A percentile compares a stretch with the other conserved stretches of the same genome.
phyloP scores from a whole-genome alignment of 1,139 yeast genomes.

The Candida neerlandica region DNA sequence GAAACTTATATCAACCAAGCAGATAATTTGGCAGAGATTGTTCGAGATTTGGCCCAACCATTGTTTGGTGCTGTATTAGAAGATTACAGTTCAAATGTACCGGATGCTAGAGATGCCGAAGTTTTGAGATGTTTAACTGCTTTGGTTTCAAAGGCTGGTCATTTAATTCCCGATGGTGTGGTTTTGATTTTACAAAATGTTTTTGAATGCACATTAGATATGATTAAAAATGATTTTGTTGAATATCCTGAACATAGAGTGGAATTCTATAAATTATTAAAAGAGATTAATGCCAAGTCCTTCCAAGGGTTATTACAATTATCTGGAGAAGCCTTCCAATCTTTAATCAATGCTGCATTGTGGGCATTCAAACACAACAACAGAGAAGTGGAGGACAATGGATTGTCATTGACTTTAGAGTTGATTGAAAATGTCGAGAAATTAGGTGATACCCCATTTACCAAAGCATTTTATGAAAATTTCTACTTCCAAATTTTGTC shows the following conservation, averaged over 20 bases:
- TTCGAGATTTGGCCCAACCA: slow-evolving; percentile 80
- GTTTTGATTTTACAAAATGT: slow-evolving; percentile 86
- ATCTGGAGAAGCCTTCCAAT: slow-evolving; percentile 90
- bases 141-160: slow-evolving; percentile 84
- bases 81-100: slow-evolving; percentile 86
- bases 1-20: slow-evolving; percentile 90
- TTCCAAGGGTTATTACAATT: slow-evolving; percentile 85
- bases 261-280: slow-evolving; percentile 86
- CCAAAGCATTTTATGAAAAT: slow-evolving; percentile 84
- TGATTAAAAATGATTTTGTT: slow-evolving; percentile 93
- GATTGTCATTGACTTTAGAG: slow-evolving; percentile 79
- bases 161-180: slow-evolving; percentile 86
- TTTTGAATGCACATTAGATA: slow-evolving; percentile 90
- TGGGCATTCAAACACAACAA: slow-evolving; percentile 99
- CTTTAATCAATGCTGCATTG: slow-evolving; percentile 88
- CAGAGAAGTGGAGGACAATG: slow-evolving; percentile 92
- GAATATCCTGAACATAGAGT: slow-evolving; percentile 98
- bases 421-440: slow-evolving; percentile 85
- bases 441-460: slow-evolving; percentile 73
- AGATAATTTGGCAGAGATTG: slow-evolving; percentile 83
- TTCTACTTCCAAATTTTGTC: slow-evolving; percentile 88
- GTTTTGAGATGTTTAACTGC: slow-evolving; percentile 94
- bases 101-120: slow-evolving; percentile 98
- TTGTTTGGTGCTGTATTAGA: slow-evolving; percentile 83
- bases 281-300: slow-evolving; percentile 82